Conservation (phyloP, 306 rosid species). For the Prunus salicina region DNA sequence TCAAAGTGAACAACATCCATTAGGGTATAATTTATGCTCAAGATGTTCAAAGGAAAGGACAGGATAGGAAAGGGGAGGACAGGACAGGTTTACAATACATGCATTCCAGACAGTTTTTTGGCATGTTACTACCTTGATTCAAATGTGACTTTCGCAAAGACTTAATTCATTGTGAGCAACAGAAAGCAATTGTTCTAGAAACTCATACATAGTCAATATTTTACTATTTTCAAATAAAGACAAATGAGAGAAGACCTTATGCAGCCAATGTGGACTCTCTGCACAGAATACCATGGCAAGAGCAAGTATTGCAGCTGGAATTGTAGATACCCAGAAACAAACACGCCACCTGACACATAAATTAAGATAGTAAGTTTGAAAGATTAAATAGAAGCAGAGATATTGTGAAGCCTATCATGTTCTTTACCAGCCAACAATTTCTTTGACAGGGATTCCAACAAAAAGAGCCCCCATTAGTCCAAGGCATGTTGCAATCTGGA, state of each 20-base stretch:
- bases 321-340: constrained; percentile 81
- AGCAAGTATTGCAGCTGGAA: constrained; percentile 80
- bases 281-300: constrained; percentile 78
- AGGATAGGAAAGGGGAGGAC: neutral
- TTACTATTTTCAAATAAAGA: neutral
- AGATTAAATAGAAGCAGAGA: constrained; percentile 18
- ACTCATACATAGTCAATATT: neutral
- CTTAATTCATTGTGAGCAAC: neutral
- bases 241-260: constrained; percentile 52
- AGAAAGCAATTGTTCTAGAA: neutral
- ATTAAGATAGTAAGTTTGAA: constrained; percentile 19
- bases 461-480: constrained; percentile 85
- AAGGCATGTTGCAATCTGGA: constrained; percentile 93
- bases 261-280: constrained; percentile 93
- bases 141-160: neutral
- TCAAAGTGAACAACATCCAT: neutral
- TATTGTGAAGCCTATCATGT: constrained; percentile 9
- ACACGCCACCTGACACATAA: constrained; percentile 87
- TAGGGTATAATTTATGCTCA: neutral
- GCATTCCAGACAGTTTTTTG: neutral
- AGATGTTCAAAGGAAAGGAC: neutral
- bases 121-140: neutral
- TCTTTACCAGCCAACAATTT: constrained; percentile 74
- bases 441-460: constrained; percentile 92
- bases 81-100: no score